phyloP scores from a whole-genome alignment of 176 grass and related monocot genomes.

The Cenchrus purpureus region DNA sequence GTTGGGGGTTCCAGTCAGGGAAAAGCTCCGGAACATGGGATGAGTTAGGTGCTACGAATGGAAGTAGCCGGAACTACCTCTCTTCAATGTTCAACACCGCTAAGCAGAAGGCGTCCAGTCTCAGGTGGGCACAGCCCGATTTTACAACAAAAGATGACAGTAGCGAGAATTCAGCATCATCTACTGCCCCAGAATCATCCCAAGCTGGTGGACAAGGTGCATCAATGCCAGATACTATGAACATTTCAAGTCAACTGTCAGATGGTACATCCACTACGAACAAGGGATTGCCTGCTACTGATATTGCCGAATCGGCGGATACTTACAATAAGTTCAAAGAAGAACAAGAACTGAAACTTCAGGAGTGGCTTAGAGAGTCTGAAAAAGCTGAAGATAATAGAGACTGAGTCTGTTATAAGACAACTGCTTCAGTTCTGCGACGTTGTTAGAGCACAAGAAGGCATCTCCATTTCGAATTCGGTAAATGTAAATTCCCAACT shows the following conservation, averaged over 20 bases:
- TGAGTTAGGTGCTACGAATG: conserved; percentile 36
- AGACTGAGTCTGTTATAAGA: background rate
- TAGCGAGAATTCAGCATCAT: conserved; percentile 40
- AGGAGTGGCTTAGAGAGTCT: conserved; percentile 69
- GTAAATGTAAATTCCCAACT: background rate
- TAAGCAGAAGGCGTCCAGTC: conserved; percentile 70
- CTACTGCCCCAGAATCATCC: conserved; percentile 33
- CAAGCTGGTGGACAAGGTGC: conserved; percentile 36
- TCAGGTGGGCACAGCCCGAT: conserved; percentile 67
- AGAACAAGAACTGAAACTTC: conserved; percentile 73
- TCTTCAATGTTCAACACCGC: conserved; percentile 80
- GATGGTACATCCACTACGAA: conserved; percentile 33
- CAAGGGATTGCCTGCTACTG: conserved; percentile 30
- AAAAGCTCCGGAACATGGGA: conserved; percentile 44
- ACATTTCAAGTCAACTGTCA: conserved; percentile 25
- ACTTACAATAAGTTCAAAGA: conserved; percentile 77
- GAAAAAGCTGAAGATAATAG: conserved; percentile 32
- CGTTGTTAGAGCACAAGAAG: background rate
- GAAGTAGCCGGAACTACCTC: conserved; percentile 68
- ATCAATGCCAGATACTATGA: conserved; percentile 36
- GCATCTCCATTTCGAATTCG: background rate
- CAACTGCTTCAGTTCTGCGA: background rate
- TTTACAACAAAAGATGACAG: conserved; percentile 24
- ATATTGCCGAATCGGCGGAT: conserved; percentile 39
- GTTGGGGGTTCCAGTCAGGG: conserved; percentile 61